A percentile compares a stretch with the other conserved stretches of the same genome.
phyloP scores from a whole-genome alignment of 2,329 filamentous ascomycete species.

The Ramularia endophylla region DNA sequence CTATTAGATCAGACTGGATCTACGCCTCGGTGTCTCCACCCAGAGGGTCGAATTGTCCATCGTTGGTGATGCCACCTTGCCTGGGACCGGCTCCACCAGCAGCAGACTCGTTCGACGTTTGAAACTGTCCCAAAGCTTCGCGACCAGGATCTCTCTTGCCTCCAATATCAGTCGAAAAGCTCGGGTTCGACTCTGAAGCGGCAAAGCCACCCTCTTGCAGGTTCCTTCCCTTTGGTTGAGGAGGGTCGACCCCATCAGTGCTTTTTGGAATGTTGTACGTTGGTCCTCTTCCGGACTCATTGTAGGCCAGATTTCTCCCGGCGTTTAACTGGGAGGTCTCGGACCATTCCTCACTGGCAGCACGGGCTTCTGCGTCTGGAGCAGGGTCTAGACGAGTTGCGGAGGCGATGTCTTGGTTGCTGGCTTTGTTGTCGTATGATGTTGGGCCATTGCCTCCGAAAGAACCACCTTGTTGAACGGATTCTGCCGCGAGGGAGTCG shows the following conservation, averaged over 20 bases:
- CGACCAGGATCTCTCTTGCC: conserved; percentile 51
- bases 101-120: conserved; percentile 29
- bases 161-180: conserved; percentile 49
- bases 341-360: conserved; percentile 35
- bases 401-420: conserved; percentile 50
- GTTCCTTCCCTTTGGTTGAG: conserved; percentile 25
- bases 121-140: conserved; percentile 37
- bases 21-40: conserved; percentile 4
- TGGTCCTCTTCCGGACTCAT: conserved; percentile 31
- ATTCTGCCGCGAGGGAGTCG: conserved; percentile 74
- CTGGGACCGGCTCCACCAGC: conserved; percentile 27
- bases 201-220: conserved; percentile 27
- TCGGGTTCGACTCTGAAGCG: conserved; percentile 40
- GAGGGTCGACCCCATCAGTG: conserved; percentile 14
- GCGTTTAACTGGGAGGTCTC: conserved; percentile 38
- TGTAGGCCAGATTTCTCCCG: conserved; percentile 30
- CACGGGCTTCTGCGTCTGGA: conserved; percentile 40
- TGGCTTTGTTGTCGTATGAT: conserved; percentile 49
- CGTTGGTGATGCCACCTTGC: conserved; percentile 12
- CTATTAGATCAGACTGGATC: no score
- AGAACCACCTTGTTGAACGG: conserved; percentile 52
- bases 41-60: conserved; percentile 19
- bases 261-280: conserved; percentile 24
- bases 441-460: conserved; percentile 51
- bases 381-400: conserved; percentile 48